phyloP scores from a whole-genome alignment of 441 rosid genomes.

The Populus hybrid region DNA sequence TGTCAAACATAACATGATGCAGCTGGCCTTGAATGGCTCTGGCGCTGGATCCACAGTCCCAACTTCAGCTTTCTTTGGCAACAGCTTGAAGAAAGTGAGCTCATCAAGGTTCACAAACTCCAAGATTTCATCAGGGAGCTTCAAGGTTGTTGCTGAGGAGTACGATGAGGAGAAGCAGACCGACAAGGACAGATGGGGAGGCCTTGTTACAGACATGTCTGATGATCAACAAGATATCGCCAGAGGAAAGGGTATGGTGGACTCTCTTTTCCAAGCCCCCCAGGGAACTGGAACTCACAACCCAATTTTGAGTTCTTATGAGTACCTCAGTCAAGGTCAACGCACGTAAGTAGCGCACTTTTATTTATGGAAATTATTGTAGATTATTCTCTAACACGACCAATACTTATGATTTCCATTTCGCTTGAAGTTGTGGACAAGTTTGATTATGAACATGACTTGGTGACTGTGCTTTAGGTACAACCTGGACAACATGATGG shows the following conservation, averaged over 20 bases:
- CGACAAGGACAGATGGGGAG: constrained; percentile 70
- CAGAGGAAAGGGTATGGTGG: constrained; percentile 91
- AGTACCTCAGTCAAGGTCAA: constrained; percentile 78
- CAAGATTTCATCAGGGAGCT: constrained; percentile 42
- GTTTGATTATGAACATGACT: neutral
- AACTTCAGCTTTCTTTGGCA: constrained; percentile 59
- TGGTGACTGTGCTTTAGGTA: constrained; percentile 39
- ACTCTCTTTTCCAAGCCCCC: constrained; percentile 92
- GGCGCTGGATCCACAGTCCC: constrained; percentile 50
- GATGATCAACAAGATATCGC: constrained; percentile 97
- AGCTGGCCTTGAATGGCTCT: constrained; percentile 79
- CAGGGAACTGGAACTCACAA: constrained; percentile 67
- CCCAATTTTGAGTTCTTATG: constrained; percentile 67
- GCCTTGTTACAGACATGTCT: constrained; percentile 61
- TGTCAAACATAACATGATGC: constrained; percentile 14
- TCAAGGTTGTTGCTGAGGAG: constrained; percentile 49
- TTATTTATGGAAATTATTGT: neutral
- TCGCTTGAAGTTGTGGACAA: neutral
- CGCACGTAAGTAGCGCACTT: constrained; percentile 43
- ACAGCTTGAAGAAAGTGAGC: constrained; percentile 64
- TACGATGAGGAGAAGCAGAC: constrained; percentile 62
- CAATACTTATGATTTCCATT: neutral
- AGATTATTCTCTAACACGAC: neutral
- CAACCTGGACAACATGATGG: constrained; percentile 74
- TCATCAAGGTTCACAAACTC: constrained; percentile 34